Evolutionary conservation across 225 moss, liverwort and hornwort genomes (phyloP).

Genomic region (Bryum argenteum): DNA sequence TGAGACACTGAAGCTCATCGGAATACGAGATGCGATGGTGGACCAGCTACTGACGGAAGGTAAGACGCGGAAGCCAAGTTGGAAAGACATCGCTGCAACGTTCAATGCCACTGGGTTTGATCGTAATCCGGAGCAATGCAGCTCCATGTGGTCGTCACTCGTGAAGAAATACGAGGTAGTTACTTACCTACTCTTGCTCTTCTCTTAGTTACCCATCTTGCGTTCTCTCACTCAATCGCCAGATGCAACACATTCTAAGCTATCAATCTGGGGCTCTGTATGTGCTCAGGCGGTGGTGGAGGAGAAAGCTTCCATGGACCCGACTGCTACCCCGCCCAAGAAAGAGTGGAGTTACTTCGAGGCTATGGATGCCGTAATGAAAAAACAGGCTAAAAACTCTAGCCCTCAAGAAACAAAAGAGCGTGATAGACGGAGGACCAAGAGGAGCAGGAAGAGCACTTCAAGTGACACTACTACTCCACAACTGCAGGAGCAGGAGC

Average conservation of each 20-base stretch:
- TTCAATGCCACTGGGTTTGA: slow-evolving; percentile 60
- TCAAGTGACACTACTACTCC: slow-evolving; percentile 3
- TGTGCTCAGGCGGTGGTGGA: slow-evolving; percentile 60
- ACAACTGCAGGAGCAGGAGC: slow-evolving; percentile 25
- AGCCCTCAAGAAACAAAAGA: slow-evolving; percentile 22
- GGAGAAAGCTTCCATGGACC: slow-evolving; percentile 50
- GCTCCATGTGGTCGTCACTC: slow-evolving; percentile 93
- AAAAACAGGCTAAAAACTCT: slow-evolving; percentile 19
- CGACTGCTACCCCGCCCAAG: slow-evolving; percentile 39
- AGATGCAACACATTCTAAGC: slow-evolving; percentile 28
- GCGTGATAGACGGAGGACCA: slow-evolving; percentile 25
- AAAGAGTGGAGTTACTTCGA: slow-evolving; percentile 74
- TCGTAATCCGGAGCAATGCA: slow-evolving; percentile 85
- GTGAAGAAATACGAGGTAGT: slow-evolving; percentile 78
- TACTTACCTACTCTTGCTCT: slow-evolving; percentile 17
- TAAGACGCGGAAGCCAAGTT: slow-evolving; percentile 60
- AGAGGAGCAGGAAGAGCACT: slow-evolving; percentile 23
- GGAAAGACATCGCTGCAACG: slow-evolving; percentile 64
- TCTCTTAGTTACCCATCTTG: background rate
- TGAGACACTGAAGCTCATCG: slow-evolving; percentile 73
- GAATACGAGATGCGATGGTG: slow-evolving; percentile 57
- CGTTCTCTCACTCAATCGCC: too few species aligned
- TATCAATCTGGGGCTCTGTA: slow-evolving; percentile 41
- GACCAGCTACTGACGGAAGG: slow-evolving; percentile 43
- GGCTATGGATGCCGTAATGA: slow-evolving; percentile 52